These are phyloP conservation scores for Quercus variabilis DNA, from an alignment of 306 rosid species.

Conservation along the genomic window DNA sequence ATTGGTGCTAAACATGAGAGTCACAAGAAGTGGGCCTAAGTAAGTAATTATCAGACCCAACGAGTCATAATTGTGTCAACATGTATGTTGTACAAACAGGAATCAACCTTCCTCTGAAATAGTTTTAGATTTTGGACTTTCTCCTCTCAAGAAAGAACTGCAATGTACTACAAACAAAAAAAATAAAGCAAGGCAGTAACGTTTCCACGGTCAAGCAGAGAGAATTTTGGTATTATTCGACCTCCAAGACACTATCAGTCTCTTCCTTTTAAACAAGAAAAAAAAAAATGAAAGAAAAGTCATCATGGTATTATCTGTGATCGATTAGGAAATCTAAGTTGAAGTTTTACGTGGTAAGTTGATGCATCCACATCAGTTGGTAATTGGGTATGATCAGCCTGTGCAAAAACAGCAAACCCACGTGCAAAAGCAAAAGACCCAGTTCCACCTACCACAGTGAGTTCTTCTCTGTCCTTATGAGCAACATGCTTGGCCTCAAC, in stretches of 20 bases:
- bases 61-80: background rate
- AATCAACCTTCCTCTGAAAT: background rate
- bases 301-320: constrained; percentile 32
- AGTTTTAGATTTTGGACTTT: background rate
- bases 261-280: background rate
- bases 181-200: background rate
- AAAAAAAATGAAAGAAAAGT: background rate
- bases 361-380: constrained; percentile 19
- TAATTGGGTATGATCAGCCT: constrained; percentile 8
- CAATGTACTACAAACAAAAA: background rate
- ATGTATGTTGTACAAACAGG: background rate
- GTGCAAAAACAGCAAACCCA: constrained; percentile 60
- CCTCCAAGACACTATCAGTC: too few relatives aligned
- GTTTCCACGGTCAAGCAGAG: too few relatives aligned
- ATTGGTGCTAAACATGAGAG: background rate
- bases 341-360: constrained; percentile 59
- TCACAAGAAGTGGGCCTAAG: background rate
- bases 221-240: too few relatives aligned
- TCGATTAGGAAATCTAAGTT: constrained; percentile 45
- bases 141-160: constrained; percentile 10
- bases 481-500: constrained; percentile 44
- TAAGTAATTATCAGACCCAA: too few relatives aligned
- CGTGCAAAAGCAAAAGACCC: constrained; percentile 90
- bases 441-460: constrained; percentile 75
- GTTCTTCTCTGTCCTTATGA: constrained; percentile 33